Evolutionary conservation across 2,329 filamentous ascomycete genomes (phyloP), one percentile per base, ranked within the genome.

Genomic region (Trichoderma sp.): DNA sequence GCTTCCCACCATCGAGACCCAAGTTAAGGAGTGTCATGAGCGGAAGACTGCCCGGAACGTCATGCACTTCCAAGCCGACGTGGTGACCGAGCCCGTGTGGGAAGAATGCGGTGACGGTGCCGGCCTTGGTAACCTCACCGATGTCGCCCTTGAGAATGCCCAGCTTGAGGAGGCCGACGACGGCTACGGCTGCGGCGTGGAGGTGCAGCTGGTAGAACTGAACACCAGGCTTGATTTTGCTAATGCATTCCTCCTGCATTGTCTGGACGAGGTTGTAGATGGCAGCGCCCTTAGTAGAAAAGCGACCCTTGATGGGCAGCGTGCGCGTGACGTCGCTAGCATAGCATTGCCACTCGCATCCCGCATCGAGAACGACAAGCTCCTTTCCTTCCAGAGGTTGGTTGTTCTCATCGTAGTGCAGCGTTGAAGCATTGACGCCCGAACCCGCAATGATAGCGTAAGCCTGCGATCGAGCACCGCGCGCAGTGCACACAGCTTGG

Each of bases 321-420:
- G 95, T 96, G 47, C 95, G 89, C 0, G 96, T 98, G 32, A 98
- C 90, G 80, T 98, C 95, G 71, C 92, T 93, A 34, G 94, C 94
- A 80, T 99, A 98, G 76, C 92, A 91, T 63, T 90, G 83, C 82
- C 90, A 97, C 81, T 98, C 95, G 75, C 91, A 92, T 3, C 94
- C 95, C 1, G 95, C 95, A 79, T 99, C 95, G 5, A 99, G 85
- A 24, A 97, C 90, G 36, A 98, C 84, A 34, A 95, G 86, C 77
- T 95, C 89, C 71, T 91, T 88, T 30, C 91, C 89, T 3, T 83
- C 83, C 21, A 98, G 87, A 1, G 90, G 82, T 76, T 92, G 87
- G 77, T 97, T 87, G 79, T 99, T 98, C 68, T 87, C 89, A 57
- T 88, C 87, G 80, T 99, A 99, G 81, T 99, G 96, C 53, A 98